phyloP scores from a whole-genome alignment of 352 stramenopile genomes.

The Globisporangium middletonii region DNA sequence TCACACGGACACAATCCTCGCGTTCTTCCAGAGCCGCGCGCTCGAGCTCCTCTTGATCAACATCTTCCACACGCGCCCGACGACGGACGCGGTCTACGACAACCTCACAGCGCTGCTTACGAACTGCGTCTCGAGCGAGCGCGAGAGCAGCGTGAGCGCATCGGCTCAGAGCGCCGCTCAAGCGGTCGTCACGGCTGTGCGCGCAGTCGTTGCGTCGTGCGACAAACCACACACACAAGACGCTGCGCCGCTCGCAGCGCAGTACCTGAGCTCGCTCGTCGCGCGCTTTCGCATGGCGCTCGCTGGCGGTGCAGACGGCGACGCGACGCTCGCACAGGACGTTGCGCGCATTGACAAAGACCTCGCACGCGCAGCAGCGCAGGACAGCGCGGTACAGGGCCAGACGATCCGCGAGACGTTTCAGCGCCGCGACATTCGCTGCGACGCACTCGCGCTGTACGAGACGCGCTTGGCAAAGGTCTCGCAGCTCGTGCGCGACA shows the following conservation, averaged over 20 bases:
- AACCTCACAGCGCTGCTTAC: slow-evolving; percentile 48
- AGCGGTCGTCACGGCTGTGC: slow-evolving; percentile 35
- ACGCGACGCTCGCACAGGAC: slow-evolving; percentile 26
- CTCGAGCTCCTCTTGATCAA: slow-evolving; percentile 58
- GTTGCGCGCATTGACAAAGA: slow-evolving; percentile 45
- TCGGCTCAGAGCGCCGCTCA: slow-evolving; percentile 36
- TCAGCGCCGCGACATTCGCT: slow-evolving; percentile 65
- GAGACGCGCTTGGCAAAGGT: slow-evolving; percentile 34
- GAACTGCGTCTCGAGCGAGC: slow-evolving; percentile 55
- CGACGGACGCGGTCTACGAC: slow-evolving; percentile 36
- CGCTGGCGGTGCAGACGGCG: slow-evolving; percentile 24
- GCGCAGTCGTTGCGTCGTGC: slow-evolving; percentile 17
- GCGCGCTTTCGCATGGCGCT: slow-evolving; percentile 40
- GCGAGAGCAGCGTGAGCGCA: slow-evolving; percentile 15
- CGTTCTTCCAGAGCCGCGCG: slow-evolving; percentile 66
- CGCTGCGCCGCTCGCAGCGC: slow-evolving; percentile 18
- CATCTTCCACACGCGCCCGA: slow-evolving; percentile 35
- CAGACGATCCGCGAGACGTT: slow-evolving; percentile 78
- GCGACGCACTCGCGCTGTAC: slow-evolving; percentile 54
- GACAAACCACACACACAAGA: slow-evolving; percentile 9
- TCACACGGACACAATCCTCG: slow-evolving; percentile 55
- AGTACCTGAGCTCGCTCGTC: slow-evolving; percentile 49
- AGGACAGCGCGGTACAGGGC: slow-evolving; percentile 53
- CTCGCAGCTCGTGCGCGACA: slow-evolving; percentile 31
- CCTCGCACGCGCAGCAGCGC: slow-evolving; percentile 26